phyloP scores from a whole-genome alignment of 2,329 filamentous ascomycete species.

The Taxawa tesnikishii region DNA sequence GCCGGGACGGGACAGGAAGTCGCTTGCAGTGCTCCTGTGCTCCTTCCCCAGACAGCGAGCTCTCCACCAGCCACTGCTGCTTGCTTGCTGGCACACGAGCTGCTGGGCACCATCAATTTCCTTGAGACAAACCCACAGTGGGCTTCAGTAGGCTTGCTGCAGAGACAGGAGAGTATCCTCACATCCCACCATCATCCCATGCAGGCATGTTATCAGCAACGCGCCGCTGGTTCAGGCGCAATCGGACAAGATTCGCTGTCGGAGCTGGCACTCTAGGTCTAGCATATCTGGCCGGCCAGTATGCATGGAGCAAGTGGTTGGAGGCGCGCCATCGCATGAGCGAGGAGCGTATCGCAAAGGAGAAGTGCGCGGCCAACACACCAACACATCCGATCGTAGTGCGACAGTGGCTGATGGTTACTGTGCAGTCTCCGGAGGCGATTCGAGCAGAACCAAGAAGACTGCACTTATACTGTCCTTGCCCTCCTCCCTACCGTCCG shows the following conservation, averaged over 20 bases:
- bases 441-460: constrained; percentile 98
- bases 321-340: constrained; percentile 94
- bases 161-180: too few species aligned
- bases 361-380: constrained; percentile 56
- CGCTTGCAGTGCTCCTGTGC: too few species aligned
- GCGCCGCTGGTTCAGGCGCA: constrained; percentile 83
- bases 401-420: constrained; percentile 3
- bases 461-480: constrained; percentile 96
- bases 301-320: constrained; percentile 80
- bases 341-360: constrained; percentile 87
- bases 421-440: constrained; percentile 67
- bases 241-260: constrained; percentile 79
- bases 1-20: too few species aligned
- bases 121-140: too few species aligned
- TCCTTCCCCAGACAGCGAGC: too few species aligned
- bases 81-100: too few species aligned
- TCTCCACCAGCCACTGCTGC: too few species aligned
- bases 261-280: constrained; percentile 78
- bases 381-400: too few species aligned
- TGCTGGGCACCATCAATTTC: too few species aligned
- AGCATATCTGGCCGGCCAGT: constrained; percentile 85
- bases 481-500: constrained; percentile 86
- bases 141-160: too few species aligned
- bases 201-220: constrained; percentile 54
- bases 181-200: constrained; percentile 2